Base-by-base conservation (phyloP, 805 yeast species). In the Candida berthetii region DNA sequence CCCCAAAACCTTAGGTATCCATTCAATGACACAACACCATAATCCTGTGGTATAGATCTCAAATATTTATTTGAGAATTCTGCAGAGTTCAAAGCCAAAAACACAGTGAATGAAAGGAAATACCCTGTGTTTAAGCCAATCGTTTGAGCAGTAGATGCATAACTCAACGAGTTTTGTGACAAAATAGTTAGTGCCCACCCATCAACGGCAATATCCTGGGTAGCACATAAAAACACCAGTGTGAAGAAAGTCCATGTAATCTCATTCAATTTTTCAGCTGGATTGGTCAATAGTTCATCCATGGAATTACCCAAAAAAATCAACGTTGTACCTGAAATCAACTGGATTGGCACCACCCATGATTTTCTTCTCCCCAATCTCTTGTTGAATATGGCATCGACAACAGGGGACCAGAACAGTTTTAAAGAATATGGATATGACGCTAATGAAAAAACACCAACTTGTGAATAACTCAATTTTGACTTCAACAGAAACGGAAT, bases 181-280 rank as follows among this genome's bases (percentile, higher is more conserved):
- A 93, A 68, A 32, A 91, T 79, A 1, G 96, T 93, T 55, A 93
- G 66, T 0, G 98, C 97, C 99, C 99, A 93, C 10, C 99, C 98
- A 65, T 93, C 99, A 18, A 93, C 99, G 0, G 99, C 98, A 42
- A 93, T 93, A 59, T 93, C 99, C 62, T 93, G 99, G 0, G 99
- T 91, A 1, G 98, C 97, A 65, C 97, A 90, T 45, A 90, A 70
- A 43, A 91, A 76, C 27, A 93, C 93, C 44, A 93, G 66, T 18
- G 78, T 48, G 53, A 90, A 85, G 62, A 93, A 93, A 42, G 78
- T 71, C 38, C 68, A 50, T 0, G 98, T 87, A 46, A 93, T 75
- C 3, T 63, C 57, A 13, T 65, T 54, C 44, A 88, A 64, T 48
- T 80, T 68, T 24, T 60, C 50, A 27, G 66, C 60, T 0, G 89